Evolutionary conservation across 2,329 filamentous ascomycete genomes (phyloP).

Genomic region (Rhexocercosporidium sp.): DNA sequence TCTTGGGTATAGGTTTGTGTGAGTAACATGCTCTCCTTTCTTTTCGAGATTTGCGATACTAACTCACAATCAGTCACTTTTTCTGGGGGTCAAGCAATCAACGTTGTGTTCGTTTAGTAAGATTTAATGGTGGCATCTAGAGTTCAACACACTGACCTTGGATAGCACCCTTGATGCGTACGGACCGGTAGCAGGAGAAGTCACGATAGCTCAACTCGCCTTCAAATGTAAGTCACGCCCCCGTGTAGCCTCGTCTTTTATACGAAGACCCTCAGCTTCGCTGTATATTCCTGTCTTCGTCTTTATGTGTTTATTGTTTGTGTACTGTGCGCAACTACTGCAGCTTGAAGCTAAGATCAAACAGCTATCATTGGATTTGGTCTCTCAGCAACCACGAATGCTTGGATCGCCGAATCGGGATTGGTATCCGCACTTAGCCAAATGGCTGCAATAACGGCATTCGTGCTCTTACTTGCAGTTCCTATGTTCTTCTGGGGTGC

Average conservation of each 20-base stretch:
- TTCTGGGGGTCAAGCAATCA: constrained; percentile 28
- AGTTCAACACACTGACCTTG: not conserved
- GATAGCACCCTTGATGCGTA: constrained; percentile 28
- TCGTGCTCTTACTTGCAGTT: constrained; percentile 18
- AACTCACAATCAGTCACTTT: constrained; percentile 23
- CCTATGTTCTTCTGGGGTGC: constrained; percentile 27
- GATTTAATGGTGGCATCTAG: not conserved
- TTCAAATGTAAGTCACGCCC: constrained; percentile 24
- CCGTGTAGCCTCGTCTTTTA: not conserved
- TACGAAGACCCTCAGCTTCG: too few species aligned
- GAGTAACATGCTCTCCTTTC: not conserved
- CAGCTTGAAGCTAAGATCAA: not conserved
- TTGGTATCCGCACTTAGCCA: constrained; percentile 18
- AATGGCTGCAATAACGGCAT: constrained; percentile 20
- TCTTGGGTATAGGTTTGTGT: constrained; percentile 22
- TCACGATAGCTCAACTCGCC: constrained; percentile 26
- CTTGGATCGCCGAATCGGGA: constrained; percentile 22
- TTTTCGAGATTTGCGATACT: not conserved
- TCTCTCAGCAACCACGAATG: constrained; percentile 23
- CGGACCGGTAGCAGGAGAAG: constrained; percentile 27
- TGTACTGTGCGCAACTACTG: too few species aligned
- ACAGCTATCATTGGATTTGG: constrained; percentile 27
- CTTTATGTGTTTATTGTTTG: not conserved
- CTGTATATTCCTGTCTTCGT: too few species aligned
- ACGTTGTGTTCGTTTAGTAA: constrained; percentile 31